A percentile compares a stretch with the other conserved stretches of the same genome.
These are phyloP conservation scores for Cladosporium sp. DNA, from an alignment of 2,329 filamentous ascomycete species.

Conservation along the genomic window DNA sequence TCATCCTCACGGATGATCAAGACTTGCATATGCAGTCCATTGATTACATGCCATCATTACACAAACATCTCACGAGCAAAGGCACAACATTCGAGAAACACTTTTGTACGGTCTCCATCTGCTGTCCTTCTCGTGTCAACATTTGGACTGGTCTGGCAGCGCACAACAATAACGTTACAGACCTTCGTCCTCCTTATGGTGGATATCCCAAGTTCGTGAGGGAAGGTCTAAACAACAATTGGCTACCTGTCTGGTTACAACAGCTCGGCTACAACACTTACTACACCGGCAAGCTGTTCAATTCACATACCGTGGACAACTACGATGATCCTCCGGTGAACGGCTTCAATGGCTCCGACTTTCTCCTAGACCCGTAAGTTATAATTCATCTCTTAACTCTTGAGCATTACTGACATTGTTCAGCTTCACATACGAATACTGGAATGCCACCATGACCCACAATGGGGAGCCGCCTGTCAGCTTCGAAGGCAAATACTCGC, in stretches of 20 bases:
- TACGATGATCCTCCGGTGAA: conserved; percentile 55
- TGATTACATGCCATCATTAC: conserved; percentile 54
- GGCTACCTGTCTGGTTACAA: conserved; percentile 68
- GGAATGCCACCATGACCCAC: conserved; percentile 59
- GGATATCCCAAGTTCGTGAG: conserved; percentile 63
- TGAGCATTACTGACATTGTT: background rate
- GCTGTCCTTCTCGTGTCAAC: conserved; percentile 63
- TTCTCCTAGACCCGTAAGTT: conserved; percentile 19
- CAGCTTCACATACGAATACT: conserved; percentile 58
- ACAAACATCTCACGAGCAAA: conserved; percentile 17
- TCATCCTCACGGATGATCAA: conserved; percentile 66
- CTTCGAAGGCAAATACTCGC: conserved; percentile 52
- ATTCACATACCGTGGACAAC: conserved; percentile 56
- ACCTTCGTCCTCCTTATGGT: conserved; percentile 51
- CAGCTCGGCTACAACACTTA: conserved; percentile 64
- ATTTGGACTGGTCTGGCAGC: conserved; percentile 62
- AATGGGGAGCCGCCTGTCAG: conserved; percentile 54
- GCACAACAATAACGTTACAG: conserved; percentile 68
- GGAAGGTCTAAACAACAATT: conserved; percentile 62
- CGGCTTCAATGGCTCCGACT: conserved; percentile 54
- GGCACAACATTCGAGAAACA: conserved; percentile 53
- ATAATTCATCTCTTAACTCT: background rate
- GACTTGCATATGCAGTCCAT: conserved; percentile 59
- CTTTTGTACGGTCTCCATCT: conserved; percentile 62
- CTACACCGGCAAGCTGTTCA: conserved; percentile 70